A percentile compares a stretch with the other conserved stretches of the same genome.
phyloP scores from a whole-genome alignment of 139 green algal species.

The Picochlorum sp. region DNA sequence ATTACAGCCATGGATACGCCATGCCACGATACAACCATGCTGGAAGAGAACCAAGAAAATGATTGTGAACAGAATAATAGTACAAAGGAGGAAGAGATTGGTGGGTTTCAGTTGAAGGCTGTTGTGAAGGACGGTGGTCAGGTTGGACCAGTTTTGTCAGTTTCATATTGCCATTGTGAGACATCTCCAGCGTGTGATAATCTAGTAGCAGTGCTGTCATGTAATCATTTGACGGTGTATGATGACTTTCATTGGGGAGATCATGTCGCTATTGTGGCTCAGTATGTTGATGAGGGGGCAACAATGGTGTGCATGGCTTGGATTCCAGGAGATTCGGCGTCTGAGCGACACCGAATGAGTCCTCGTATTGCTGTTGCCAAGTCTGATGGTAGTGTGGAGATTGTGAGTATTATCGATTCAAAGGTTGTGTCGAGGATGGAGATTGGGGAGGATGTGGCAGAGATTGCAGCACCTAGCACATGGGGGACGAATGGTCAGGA shows the following conservation, averaged over 20 bases:
- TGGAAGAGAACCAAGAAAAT: too few species aligned
- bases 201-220: constrained; percentile 50
- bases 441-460: constrained; percentile 4
- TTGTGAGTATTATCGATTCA: constrained; percentile 56
- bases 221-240: constrained; percentile 59
- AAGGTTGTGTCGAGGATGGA: constrained; percentile 35
- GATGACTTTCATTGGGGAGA: constrained; percentile 60
- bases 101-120: constrained; percentile 4
- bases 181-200: constrained; percentile 16
- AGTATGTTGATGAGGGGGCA: constrained; percentile 47
- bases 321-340: constrained; percentile 6
- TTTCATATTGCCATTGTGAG: background rate
- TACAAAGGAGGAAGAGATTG: background rate
- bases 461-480: too few species aligned
- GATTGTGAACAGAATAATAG: background rate
- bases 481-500: background rate
- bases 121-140: background rate
- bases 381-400: constrained; percentile 36
- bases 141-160: background rate
- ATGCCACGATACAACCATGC: too few species aligned
- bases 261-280: constrained; percentile 49
- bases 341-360: constrained; percentile 37
- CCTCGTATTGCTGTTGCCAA: constrained; percentile 52
- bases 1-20: too few species aligned
- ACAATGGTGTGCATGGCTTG: constrained; percentile 43